A percentile compares a stretch with the other conserved stretches of the same genome.
Conservation (phyloP, 2,329 filamentous ascomycete species). For the Fusarium sp. region DNA sequence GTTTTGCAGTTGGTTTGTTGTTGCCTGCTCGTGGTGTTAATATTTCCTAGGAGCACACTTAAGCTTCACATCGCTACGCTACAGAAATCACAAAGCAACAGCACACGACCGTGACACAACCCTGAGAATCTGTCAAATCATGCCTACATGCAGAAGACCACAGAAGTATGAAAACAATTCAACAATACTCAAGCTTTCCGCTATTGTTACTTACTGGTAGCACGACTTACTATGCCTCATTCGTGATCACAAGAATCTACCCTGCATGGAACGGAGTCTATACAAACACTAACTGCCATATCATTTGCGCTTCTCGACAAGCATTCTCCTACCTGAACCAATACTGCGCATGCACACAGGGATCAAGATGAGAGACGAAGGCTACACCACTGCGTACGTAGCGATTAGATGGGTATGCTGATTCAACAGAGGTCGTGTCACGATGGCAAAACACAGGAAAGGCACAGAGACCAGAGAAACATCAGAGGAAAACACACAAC, state of each 20-base stretch:
- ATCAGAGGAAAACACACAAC: background rate
- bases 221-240: background rate
- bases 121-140: no score
- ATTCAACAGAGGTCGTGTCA: background rate
- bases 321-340: background rate
- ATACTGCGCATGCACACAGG: background rate
- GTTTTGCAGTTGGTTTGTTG: background rate
- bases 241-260: constrained; percentile 46
- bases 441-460: background rate
- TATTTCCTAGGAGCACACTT: background rate
- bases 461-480: background rate
- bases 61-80: background rate
- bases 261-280: constrained; percentile 63
- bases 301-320: background rate
- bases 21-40: background rate
- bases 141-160: no score
- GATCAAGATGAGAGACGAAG: background rate
- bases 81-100: background rate
- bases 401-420: background rate
- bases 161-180: no score
- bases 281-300: background rate
- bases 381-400: background rate
- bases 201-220: background rate
- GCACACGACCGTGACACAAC: no score
- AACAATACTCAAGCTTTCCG: no score